Evolutionary conservation across 441 rosid species (phyloP), one percentile per base, ranked within the genome.

Genomic region (Pelargonium myrrhifolium): DNA sequence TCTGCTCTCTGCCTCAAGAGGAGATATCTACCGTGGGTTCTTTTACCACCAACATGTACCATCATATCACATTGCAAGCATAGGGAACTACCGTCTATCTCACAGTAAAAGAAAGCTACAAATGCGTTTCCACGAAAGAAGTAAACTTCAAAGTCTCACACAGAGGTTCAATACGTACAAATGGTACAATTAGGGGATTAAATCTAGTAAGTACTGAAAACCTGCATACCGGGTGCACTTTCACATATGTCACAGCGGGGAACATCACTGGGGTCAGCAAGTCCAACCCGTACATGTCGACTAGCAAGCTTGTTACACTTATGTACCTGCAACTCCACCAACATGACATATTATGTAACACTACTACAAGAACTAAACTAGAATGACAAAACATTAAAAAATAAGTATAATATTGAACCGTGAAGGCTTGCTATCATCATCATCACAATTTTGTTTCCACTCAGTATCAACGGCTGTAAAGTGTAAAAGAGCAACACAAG

Each of bases 241-340:
- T 92, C 95, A 72, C 98, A 92, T 66, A 92, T 92, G 74, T 92
- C 98, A 74, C 98, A 89, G 15, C 87, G 89, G 0, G 90, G 96
- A 53, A 86, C 91, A 71, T 78, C 88, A 65, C 90, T 92, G 15
- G 96, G 96, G 68, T 69, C 82, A 6, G 93, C 94, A 39, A 89
- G 84, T 66, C 96, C 93, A 42, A 89, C 95, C 39, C 98, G 77
- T 45, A 89, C 86, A 78, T 92, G 98, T 31, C 94, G 83, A 75
- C 90, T 86, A 60, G 98, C 98, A 53, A 92, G 89, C 86, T 92
- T 92, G 73, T 92, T 92, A 71, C 95, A 89, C 87, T 80, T 73
- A 72, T 89, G 98, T 45, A 89, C 96, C 98, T 92, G 82, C 39
- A 73, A 72, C 12, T 66, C 77, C 77, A 64, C 7, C n/a, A 14